Percentiles rank a stretch among this genome's conserved stretches.
Conservation (phyloP, 176 grass and related monocot species). For the Triticum urartu region DNA sequence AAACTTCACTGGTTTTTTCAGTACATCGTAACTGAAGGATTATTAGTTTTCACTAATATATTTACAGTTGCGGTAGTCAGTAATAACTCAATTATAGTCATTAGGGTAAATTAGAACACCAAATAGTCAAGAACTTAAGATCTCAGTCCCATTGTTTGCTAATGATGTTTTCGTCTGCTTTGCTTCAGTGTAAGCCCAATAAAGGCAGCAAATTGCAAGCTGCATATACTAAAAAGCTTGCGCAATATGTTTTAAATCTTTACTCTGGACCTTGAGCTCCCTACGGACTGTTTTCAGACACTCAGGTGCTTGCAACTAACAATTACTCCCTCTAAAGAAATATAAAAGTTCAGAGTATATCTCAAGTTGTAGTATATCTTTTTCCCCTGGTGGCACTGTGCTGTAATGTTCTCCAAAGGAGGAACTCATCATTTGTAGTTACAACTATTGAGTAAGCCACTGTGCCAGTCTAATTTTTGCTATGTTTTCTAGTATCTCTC, state of each 20-base stretch:
- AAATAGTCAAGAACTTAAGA: background rate
- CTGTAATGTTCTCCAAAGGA: background rate
- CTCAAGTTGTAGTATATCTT: background rate
- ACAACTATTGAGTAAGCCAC: background rate
- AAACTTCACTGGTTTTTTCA: background rate
- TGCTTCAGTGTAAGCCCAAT: background rate
- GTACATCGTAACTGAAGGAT: background rate
- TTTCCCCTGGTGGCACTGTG: background rate
- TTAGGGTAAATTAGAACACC: background rate
- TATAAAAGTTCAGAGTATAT: background rate
- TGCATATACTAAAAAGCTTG: background rate
- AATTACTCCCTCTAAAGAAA: background rate
- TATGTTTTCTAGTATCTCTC: too few species aligned
- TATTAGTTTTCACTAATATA: background rate
- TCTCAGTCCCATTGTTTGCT: background rate
- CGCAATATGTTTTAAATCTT: background rate
- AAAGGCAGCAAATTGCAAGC: background rate
- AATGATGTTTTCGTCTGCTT: background rate
- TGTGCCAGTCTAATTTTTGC: background rate
- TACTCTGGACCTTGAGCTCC: background rate
- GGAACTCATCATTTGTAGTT: background rate
- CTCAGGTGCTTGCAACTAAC: background rate
- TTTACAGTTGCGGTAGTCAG: background rate
- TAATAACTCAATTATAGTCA: background rate
- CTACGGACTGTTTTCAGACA: background rate